Evolutionary conservation across 306 rosid species (phyloP).

Genomic region (Acacia confusa): DNA sequence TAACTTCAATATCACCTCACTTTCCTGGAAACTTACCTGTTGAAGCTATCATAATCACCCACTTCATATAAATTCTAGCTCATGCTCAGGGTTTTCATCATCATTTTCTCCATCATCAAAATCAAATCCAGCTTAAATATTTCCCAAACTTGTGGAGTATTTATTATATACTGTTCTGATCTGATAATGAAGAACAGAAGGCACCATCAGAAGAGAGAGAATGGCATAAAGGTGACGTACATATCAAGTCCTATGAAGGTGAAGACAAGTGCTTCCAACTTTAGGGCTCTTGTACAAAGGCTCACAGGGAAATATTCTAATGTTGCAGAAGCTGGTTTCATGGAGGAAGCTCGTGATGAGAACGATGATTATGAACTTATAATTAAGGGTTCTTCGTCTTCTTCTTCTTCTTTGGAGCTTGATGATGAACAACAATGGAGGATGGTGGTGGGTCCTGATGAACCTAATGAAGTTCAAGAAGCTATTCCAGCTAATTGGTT

Average conservation of each 20-base stretch:
- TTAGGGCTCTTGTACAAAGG: constrained; percentile 77
- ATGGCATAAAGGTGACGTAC: constrained; percentile 64
- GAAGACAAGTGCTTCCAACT: constrained; percentile 66
- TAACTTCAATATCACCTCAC: background rate
- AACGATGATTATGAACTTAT: background rate
- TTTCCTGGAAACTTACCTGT: constrained; percentile 30
- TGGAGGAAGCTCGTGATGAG: constrained; percentile 28
- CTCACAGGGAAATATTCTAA: constrained; percentile 81
- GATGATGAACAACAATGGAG: background rate
- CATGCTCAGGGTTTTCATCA: background rate
- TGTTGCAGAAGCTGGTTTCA: constrained; percentile 44
- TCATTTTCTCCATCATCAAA: background rate
- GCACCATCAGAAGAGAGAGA: constrained; percentile 28
- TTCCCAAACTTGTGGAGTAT: background rate
- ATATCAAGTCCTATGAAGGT: constrained; percentile 90
- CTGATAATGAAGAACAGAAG: constrained; percentile 35
- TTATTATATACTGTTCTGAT: background rate
- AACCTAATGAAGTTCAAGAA: background rate
- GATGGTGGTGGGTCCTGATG: background rate
- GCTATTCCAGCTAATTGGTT: background rate
- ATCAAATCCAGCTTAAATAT: background rate
- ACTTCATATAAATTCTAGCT: background rate
- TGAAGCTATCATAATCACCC: constrained; percentile 22
- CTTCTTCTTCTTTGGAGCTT: background rate
- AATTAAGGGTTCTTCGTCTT: background rate